These are phyloP conservation scores for Alliaria petiolata DNA, from an alignment of 345 rosid species.

Conservation along the genomic window DNA sequence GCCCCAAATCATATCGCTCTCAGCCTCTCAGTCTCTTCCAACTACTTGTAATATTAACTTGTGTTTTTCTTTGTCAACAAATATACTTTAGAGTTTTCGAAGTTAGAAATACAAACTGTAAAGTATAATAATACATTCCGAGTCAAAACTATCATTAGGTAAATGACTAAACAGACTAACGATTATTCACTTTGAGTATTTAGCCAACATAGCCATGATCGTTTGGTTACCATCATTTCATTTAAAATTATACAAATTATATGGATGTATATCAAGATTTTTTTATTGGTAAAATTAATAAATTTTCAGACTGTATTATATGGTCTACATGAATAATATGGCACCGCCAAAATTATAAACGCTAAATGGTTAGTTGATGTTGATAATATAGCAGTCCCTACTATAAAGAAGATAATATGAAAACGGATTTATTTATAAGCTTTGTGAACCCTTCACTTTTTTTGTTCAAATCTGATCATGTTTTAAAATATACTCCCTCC, in stretches of 20 bases:
- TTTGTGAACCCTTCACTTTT: conserved; percentile 9
- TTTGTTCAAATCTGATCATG: conserved; percentile 21
- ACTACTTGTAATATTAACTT: background rate
- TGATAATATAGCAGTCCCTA: conserved; percentile 22
- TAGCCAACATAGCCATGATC: background rate
- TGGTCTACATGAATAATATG: background rate
- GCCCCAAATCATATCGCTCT: conserved; percentile 23
- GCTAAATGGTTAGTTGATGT: background rate
- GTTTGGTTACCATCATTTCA: background rate
- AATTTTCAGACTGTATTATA: too few relatives aligned
- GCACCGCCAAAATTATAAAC: background rate
- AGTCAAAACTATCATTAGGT: background rate
- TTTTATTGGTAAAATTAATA: background rate
- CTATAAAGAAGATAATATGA: conserved; percentile 12
- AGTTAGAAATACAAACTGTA: background rate
- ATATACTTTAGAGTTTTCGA: background rate
- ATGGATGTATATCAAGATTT: background rate
- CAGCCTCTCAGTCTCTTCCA: conserved; percentile 26
- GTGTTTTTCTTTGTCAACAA: background rate
- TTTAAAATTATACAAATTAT: background rate
- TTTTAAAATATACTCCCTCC: conserved; percentile 11
- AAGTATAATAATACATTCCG: background rate
- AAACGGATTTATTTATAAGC: background rate
- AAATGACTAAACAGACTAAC: background rate
- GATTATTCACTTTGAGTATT: background rate